Base-by-base conservation (phyloP, 495 filamentous ascomycete species). In the Annulohypoxylon moriforme region DNA sequence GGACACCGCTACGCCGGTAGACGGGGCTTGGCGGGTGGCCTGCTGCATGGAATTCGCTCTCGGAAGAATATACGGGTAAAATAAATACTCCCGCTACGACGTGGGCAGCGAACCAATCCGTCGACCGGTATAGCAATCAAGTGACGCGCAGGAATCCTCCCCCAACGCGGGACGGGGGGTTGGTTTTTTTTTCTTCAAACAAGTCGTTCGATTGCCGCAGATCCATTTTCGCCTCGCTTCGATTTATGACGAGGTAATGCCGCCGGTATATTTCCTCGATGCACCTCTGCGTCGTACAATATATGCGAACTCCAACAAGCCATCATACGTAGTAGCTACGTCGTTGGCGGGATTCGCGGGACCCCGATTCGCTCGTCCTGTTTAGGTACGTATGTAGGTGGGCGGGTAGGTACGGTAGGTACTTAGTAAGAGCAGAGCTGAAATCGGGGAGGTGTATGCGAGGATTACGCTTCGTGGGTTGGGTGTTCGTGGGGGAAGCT, bases 41-140 rank as follows among this genome's bases (percentile, higher is more conserved):
- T 69, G 40, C 24, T 69, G 62, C 71, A 69, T 73, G 65, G 40
- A 68, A 42, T 57, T 67, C 70, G 27, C 55, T 68, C 71, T 68
- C 71, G 71, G 71, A 46, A 73, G 71, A 73, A 73, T 73, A 69
- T 69, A 63, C 71, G 71, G 71, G 46, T 73, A 73, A 73, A 73
- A 69, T 67, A 49, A 73, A 69, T 67, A 57, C 61, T 50, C 50
- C 71, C 71, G 71, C 65, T 65, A 66, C 56, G 65, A 66, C 60
- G 56, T 66, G 56, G 65, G 47, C 18, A 22, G 34, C 47, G 66
- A 73, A 27, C 71, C 71, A 73, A 73, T 73, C 49, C 62, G 57
- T 46, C 63, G 42, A 18, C 44, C 50, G 66, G 61, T 60, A 73
- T 67, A 63, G 4, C 62, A 69, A 67, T 73, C 60, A 61, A 68